Conservation (phyloP, 306 rosid species). For the Mimosa pudica region DNA sequence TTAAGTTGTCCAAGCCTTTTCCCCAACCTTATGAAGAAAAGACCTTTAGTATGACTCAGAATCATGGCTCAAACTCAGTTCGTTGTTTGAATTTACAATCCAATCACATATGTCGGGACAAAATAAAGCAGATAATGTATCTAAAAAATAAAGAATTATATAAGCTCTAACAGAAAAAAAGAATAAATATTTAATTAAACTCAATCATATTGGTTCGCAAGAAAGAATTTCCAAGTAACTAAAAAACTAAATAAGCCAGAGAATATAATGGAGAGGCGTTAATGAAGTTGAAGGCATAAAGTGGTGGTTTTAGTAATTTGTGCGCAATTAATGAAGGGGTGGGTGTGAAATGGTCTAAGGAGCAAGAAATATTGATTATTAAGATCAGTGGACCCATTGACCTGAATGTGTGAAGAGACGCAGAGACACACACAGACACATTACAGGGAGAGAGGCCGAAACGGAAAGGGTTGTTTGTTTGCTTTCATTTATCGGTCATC, state of each 20-base stretch:
- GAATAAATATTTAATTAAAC: background rate
- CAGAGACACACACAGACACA: constrained; percentile 2
- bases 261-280: background rate
- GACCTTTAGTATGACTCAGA: background rate
- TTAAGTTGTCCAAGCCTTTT: background rate
- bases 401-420: constrained; percentile 53
- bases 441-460: constrained; percentile 35
- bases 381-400: constrained; percentile 67
- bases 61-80: background rate
- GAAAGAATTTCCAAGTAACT: background rate
- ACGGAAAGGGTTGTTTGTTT: constrained; percentile 73
- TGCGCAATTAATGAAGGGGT: constrained; percentile 44
- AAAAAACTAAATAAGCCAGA: background rate
- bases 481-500: constrained; percentile 60
- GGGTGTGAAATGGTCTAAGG: constrained; percentile 52
- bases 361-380: constrained; percentile 48
- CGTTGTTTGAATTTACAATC: background rate
- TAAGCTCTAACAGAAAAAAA: background rate
- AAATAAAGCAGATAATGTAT: background rate
- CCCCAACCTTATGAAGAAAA: background rate
- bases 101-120: background rate
- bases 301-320: constrained; percentile 34
- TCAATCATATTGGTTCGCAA: background rate
- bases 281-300: background rate
- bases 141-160: background rate